These are phyloP conservation scores for Vicia villosa DNA, from an alignment of 306 rosid genomes.

Conservation along the genomic window DNA sequence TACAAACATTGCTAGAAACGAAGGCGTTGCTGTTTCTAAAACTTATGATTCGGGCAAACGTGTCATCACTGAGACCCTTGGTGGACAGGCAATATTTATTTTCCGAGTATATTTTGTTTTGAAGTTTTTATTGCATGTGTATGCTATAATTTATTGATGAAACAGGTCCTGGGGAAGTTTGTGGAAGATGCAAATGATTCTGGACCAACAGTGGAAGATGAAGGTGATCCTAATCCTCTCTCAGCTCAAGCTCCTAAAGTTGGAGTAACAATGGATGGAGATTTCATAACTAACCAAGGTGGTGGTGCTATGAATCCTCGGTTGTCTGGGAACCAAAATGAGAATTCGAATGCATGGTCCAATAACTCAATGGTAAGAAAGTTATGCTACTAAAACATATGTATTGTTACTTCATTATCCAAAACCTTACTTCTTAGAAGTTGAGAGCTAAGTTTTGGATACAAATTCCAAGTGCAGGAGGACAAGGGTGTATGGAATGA, in stretches of 20 bases:
- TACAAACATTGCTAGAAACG: too few species aligned
- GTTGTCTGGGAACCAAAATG: not conserved
- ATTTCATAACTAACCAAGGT: constrained; percentile 34
- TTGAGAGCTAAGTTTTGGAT: not conserved
- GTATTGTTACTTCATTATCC: not conserved
- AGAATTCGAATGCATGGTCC: not conserved
- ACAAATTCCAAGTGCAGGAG: constrained; percentile 11
- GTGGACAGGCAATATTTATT: too few species aligned
- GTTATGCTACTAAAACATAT: not conserved
- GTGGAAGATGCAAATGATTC: too few species aligned
- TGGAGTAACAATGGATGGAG: not conserved
- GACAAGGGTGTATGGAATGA: not conserved
- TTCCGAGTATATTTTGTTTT: too few species aligned
- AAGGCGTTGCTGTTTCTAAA: too few species aligned
- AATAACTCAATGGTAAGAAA: constrained; percentile 12
- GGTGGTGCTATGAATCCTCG: constrained; percentile 29
- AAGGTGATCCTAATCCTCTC: not conserved
- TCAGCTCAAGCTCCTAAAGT: constrained; percentile 25
- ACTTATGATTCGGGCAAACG: too few species aligned
- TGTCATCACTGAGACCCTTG: too few species aligned
- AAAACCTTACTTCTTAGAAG: not conserved
- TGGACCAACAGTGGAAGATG: not conserved
- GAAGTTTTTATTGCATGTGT: too few species aligned
- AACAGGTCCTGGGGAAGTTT: too few species aligned
- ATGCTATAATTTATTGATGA: too few species aligned